These are phyloP conservation scores for Jaltomata sinuosa DNA, from an alignment of 257 asterid species.

Conservation along the genomic window DNA sequence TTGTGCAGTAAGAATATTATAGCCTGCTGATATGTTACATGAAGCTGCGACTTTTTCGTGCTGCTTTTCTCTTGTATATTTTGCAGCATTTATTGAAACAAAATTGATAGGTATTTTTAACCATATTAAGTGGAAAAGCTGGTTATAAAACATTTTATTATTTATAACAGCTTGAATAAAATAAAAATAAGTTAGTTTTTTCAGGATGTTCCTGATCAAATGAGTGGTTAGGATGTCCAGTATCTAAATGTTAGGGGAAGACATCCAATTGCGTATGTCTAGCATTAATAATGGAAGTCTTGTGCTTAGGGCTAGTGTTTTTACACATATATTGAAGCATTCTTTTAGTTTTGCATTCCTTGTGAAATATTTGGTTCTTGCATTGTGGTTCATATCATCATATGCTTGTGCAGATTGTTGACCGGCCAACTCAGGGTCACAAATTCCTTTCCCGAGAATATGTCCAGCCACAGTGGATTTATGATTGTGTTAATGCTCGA, in stretches of 20 bases:
- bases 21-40: background rate
- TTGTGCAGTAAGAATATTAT: background rate
- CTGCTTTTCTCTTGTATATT: background rate
- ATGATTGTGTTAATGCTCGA: constrained; percentile 81
- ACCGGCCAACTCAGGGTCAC: constrained; percentile 78
- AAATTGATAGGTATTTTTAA: background rate
- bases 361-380: background rate
- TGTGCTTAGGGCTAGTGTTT: background rate
- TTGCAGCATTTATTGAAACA: background rate
- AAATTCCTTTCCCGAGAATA: constrained; percentile 79
- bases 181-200: background rate
- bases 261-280: background rate
- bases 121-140: background rate
- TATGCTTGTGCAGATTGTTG: constrained; percentile 63
- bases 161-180: background rate
- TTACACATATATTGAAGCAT: background rate
- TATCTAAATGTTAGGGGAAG: background rate
- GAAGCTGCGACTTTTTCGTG: background rate
- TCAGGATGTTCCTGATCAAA: background rate
- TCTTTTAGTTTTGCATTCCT: background rate
- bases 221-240: background rate
- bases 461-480: constrained; percentile 97
- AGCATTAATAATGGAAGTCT: background rate
- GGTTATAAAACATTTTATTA: background rate
- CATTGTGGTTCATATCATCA: background rate